phyloP scores from a whole-genome alignment of 164 flowering plant genomes.

The Dillenia suffruticosa region DNA sequence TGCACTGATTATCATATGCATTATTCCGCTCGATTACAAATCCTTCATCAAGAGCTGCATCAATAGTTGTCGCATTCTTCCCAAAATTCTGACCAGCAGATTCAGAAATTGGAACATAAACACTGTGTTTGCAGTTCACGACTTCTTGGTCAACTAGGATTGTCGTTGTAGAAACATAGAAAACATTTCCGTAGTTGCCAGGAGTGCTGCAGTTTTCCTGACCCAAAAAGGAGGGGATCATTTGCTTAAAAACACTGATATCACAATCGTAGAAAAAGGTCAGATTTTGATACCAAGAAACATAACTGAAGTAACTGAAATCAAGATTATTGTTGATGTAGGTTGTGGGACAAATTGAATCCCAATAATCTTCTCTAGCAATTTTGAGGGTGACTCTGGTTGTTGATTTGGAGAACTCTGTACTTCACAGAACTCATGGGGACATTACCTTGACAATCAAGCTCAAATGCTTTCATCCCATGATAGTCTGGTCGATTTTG shows the following conservation, averaged over 20 bases:
- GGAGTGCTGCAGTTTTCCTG: background rate
- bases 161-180: no score
- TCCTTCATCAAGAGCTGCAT: constrained; percentile 6
- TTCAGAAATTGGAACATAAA: constrained; percentile 9
- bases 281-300: background rate
- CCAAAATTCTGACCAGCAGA: no score
- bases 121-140: constrained; percentile 11
- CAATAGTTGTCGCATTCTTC: background rate
- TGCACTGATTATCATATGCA: constrained; percentile 1
- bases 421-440: no score
- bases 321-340: no score
- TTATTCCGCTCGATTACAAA: constrained; percentile 13
- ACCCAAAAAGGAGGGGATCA: background rate
- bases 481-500: no score
- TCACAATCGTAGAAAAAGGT: no score
- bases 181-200: background rate
- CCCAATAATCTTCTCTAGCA: no score
- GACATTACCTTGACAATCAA: no score
- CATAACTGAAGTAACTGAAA: background rate
- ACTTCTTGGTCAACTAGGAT: background rate
- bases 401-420: constrained; percentile 7
- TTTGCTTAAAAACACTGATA: background rate
- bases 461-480: no score
- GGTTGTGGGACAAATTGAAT: no score
- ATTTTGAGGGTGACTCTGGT: no score